These are phyloP conservation scores for Pleurotus pulmonarius DNA, from an alignment of 768 basidiomycete genomes.

Conservation along the genomic window DNA sequence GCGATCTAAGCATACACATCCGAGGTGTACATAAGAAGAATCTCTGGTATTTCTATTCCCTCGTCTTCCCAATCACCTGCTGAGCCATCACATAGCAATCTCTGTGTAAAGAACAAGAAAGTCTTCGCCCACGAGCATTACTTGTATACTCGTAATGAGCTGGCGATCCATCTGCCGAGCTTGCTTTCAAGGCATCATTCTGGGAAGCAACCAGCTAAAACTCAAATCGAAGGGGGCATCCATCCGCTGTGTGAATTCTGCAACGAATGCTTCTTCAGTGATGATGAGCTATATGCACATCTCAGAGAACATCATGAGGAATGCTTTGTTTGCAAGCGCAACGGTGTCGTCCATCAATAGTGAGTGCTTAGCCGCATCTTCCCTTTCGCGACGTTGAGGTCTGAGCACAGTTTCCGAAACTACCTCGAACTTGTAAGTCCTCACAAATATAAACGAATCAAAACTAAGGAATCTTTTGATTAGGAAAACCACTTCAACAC, in stretches of 20 bases:
- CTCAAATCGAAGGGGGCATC: slow-evolving; percentile 63
- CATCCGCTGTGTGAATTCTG: slow-evolving; percentile 89
- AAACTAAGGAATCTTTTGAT: background rate
- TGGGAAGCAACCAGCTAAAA: slow-evolving; percentile 36
- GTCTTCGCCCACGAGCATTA: slow-evolving; percentile 95
- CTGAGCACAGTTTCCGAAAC: slow-evolving; percentile 61
- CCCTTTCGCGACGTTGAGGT: background rate
- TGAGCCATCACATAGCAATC: slow-evolving; percentile 47
- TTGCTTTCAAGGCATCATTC: slow-evolving; percentile 35
- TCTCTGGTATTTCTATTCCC: slow-evolving; percentile 58
- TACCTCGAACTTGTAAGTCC: slow-evolving; percentile 70
- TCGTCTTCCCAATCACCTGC: background rate
- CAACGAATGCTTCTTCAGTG: slow-evolving; percentile 88
- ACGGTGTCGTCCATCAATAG: slow-evolving; percentile 82
- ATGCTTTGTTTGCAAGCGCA: slow-evolving; percentile 89
- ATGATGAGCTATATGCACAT: slow-evolving; percentile 90
- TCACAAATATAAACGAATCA: background rate
- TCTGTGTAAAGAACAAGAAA: slow-evolving; percentile 88
- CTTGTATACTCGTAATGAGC: slow-evolving; percentile 60
- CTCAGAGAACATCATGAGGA: slow-evolving; percentile 95
- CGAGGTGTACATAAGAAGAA: slow-evolving; percentile 70
- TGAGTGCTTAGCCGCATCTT: slow-evolving; percentile 36
- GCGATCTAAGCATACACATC: slow-evolving; percentile 82
- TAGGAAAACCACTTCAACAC: slow-evolving; percentile 76
- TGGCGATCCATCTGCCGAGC: slow-evolving; percentile 77